These are phyloP conservation scores for Aspergillus egyptiacus DNA, from an alignment of 495 filamentous ascomycete genomes.

Conservation along the genomic window DNA sequence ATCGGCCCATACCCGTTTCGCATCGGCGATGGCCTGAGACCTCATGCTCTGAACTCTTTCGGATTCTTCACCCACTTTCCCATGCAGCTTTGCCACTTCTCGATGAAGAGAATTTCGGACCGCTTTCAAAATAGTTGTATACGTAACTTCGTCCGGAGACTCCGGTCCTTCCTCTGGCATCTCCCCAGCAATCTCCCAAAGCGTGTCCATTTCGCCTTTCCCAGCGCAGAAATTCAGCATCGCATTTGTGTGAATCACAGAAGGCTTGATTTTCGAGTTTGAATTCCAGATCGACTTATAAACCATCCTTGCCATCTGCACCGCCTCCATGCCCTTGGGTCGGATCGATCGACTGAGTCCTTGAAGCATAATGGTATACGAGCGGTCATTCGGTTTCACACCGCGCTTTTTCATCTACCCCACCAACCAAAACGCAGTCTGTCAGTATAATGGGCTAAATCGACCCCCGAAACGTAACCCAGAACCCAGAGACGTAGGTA, in stretches of 20 bases:
- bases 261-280: constrained; percentile 54
- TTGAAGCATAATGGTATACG: constrained; percentile 76
- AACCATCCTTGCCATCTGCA: constrained; percentile 57
- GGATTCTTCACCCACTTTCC: too few relatives aligned
- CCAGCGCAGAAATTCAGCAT: constrained; percentile 71
- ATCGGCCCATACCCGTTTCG: constrained; percentile 72
- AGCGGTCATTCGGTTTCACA: constrained; percentile 64
- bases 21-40: constrained; percentile 46
- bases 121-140: constrained; percentile 72
- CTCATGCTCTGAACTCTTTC: constrained; percentile 32
- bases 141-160: constrained; percentile 65
- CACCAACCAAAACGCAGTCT: not conserved
- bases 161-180: constrained; percentile 55
- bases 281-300: constrained; percentile 63
- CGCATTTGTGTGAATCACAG: constrained; percentile 79
- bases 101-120: constrained; percentile 40
- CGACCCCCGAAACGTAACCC: not conserved
- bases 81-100: constrained; percentile 24
- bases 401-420: constrained; percentile 88
- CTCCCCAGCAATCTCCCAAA: constrained; percentile 64
- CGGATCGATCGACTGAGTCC: constrained; percentile 57
- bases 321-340: constrained; percentile 31
- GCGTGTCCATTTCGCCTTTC: constrained; percentile 61
- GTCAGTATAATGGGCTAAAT: too few relatives aligned
- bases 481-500: not conserved